A percentile compares a stretch with the other conserved stretches of the same genome.
Conservation (phyloP, 352 stramenopile genomes). For the Porosira glacialis region DNA sequence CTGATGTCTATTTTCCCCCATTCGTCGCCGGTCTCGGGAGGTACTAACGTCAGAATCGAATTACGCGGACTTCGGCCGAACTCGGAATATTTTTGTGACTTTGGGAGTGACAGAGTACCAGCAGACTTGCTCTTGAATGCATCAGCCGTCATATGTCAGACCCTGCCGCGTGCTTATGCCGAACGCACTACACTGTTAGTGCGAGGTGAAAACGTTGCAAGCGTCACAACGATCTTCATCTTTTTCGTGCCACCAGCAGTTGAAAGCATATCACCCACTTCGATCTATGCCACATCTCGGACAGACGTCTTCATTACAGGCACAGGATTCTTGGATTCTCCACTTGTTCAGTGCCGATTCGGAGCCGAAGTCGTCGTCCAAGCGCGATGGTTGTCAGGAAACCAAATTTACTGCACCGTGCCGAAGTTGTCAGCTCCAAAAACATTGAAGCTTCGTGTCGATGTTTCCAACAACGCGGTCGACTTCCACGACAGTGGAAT, state of each 20-base stretch:
- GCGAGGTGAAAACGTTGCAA: slow-evolving; percentile 3
- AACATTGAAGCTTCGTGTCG: neutral
- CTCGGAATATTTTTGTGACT: slow-evolving; percentile 42
- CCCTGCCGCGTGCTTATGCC: slow-evolving; percentile 20
- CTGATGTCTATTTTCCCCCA: slow-evolving; percentile 37
- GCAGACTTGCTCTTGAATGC: slow-evolving; percentile 25
- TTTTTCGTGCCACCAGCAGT: slow-evolving; percentile 38
- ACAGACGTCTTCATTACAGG: slow-evolving; percentile 23
- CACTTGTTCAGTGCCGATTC: slow-evolving; percentile 31
- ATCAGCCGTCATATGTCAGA: slow-evolving; percentile 29
- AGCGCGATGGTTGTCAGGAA: slow-evolving; percentile 26
- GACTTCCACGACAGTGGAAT: slow-evolving; percentile 30
- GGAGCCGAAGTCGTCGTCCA: slow-evolving; percentile 21
- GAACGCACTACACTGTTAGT: slow-evolving; percentile 29
- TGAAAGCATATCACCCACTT: slow-evolving; percentile 11
- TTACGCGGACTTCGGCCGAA: slow-evolving; percentile 19
- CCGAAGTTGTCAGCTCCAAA: neutral
- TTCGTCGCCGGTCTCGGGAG: slow-evolving; percentile 30
- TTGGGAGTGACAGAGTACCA: slow-evolving; percentile 22
- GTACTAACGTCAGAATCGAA: slow-evolving; percentile 31
- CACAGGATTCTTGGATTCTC: slow-evolving; percentile 27
- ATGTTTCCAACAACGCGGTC: slow-evolving; percentile 41
- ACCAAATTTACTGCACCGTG: slow-evolving; percentile 29
- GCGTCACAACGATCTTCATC: slow-evolving; percentile 19
- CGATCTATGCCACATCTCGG: slow-evolving; percentile 31